Evolutionary conservation across 345 rosid species (phyloP).

Genomic region (Xanthoceras sorbifolium): DNA sequence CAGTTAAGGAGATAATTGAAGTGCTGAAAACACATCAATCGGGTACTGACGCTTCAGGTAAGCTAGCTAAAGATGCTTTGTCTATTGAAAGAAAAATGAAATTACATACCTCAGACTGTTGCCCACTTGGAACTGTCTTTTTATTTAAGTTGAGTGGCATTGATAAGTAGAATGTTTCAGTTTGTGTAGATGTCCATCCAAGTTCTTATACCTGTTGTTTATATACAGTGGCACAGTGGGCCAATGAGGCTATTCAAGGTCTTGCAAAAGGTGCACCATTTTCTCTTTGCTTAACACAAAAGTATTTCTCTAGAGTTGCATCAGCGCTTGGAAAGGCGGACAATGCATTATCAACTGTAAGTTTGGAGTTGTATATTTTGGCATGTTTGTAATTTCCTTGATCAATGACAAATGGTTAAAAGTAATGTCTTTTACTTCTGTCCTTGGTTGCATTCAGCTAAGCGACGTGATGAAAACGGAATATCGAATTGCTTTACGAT

Average conservation of each 20-base stretch:
- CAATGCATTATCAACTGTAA: constrained; percentile 61
- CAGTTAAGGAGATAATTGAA: constrained; percentile 64
- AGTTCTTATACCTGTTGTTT: constrained; percentile 11
- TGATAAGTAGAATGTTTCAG: not conserved
- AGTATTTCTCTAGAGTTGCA: constrained; percentile 73
- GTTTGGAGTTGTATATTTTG: constrained; percentile 20
- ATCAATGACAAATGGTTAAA: not conserved
- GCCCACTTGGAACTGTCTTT: not conserved
- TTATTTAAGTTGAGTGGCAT: constrained; percentile 4
- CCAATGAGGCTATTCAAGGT: constrained; percentile 81
- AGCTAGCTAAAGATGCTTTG: constrained; percentile 10
- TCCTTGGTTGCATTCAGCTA: constrained; percentile 46
- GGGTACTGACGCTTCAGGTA: constrained; percentile 67
- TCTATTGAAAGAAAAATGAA: not conserved
- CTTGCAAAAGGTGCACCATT: constrained; percentile 86
- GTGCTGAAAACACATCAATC: constrained; percentile 66
- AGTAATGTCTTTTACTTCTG: constrained; percentile 11
- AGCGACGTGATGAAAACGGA: constrained; percentile 84
- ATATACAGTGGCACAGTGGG: constrained; percentile 74
- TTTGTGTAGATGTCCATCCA: constrained; percentile 1
- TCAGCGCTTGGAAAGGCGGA: constrained; percentile 58
- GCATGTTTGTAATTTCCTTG: not conserved
- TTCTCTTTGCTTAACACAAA: constrained; percentile 78
- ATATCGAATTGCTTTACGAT: constrained; percentile 78
- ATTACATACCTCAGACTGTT: not conserved